These are phyloP conservation scores for Camillea tinctor DNA, from an alignment of 2,329 filamentous ascomycete species.

Conservation along the genomic window DNA sequence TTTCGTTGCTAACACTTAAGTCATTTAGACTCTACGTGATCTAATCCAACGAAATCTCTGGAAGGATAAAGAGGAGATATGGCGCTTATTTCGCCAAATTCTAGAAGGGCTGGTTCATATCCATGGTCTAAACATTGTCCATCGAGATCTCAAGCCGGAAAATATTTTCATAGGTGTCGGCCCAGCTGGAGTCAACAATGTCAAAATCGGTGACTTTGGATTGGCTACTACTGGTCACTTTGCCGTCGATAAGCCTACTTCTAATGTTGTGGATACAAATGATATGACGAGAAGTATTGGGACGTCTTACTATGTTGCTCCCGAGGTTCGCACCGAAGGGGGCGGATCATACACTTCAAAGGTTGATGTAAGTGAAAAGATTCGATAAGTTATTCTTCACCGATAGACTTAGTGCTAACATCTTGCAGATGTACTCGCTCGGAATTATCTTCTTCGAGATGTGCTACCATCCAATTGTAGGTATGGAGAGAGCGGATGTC, in stretches of 20 bases:
- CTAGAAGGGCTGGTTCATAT: constrained; percentile 88
- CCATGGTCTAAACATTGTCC: constrained; percentile 86
- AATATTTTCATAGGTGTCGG: constrained; percentile 83
- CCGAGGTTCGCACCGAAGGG: constrained; percentile 77
- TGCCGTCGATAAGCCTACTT: constrained; percentile 54
- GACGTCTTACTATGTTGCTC: constrained; percentile 89
- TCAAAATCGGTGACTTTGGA: constrained; percentile 96
- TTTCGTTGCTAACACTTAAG: constrained; percentile 10
- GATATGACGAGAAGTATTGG: constrained; percentile 72
- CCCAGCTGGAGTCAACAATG: constrained; percentile 75
- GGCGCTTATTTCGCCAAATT: constrained; percentile 88
- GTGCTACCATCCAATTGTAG: constrained; percentile 67
- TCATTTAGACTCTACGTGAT: constrained; percentile 73
- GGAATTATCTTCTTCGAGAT: constrained; percentile 99
- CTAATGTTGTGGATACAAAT: constrained; percentile 44
- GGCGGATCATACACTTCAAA: constrained; percentile 84
- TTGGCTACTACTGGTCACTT: constrained; percentile 87
- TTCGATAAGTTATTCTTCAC: neutral
- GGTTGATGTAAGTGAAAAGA: constrained; percentile 66
- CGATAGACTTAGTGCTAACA: constrained; percentile 4
- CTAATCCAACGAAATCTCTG: constrained; percentile 75
- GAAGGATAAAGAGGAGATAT: constrained; percentile 74
- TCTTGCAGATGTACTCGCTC: constrained; percentile 80
- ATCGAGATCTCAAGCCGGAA: constrained; percentile 94
- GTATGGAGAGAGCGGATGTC: constrained; percentile 63